Percentiles rank a stretch among this genome's conserved stretches.
phyloP scores from a whole-genome alignment of 768 basidiomycete species.

The Tricholoma saponaceum region DNA sequence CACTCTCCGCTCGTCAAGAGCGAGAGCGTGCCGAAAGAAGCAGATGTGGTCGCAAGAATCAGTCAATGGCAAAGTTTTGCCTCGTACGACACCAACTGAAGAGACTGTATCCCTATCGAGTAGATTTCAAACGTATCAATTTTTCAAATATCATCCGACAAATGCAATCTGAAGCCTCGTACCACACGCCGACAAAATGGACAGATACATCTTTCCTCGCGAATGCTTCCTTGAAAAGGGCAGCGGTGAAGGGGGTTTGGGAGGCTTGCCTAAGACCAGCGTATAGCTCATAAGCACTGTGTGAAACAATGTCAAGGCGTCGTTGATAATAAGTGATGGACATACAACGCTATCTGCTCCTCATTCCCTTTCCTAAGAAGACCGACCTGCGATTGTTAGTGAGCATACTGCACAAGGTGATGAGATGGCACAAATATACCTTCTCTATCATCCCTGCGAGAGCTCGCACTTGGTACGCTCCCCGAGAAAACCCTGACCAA shows the following conservation, averaged over 20 bases:
- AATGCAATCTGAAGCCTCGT: neutral
- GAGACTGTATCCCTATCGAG: neutral
- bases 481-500: neutral
- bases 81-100: neutral
- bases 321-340: neutral
- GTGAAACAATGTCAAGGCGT: neutral
- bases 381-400: neutral
- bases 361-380: neutral
- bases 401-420: neutral
- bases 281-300: neutral
- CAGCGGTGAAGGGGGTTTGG: neutral
- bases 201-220: neutral
- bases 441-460: neutral
- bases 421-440: neutral
- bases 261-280: neutral
- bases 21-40: neutral
- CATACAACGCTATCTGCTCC: neutral
- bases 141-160: neutral
- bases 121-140: too few relatives aligned
- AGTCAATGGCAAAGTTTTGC: neutral
- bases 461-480: neutral
- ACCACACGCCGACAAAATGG: neutral
- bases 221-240: neutral
- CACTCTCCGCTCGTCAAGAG: neutral
- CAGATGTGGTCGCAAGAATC: neutral